Evolutionary conservation across 768 basidiomycete genomes (phyloP).

Genomic region (Cyclocybe aegerita): DNA sequence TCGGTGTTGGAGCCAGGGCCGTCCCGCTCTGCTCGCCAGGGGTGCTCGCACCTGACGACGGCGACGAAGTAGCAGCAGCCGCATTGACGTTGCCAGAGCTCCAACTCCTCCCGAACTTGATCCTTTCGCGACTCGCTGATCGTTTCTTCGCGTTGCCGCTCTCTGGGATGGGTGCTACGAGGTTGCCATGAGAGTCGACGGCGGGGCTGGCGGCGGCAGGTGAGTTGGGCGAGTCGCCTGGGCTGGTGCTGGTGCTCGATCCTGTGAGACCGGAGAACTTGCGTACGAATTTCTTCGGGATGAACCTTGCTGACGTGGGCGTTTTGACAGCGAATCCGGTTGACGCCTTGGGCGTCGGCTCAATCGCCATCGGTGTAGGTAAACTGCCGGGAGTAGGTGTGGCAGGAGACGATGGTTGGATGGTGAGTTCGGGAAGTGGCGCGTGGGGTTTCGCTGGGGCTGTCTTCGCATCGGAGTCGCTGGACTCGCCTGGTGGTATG

Average conservation of each 20-base stretch:
- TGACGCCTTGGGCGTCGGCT: constrained; percentile 17
- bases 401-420: constrained; percentile 20
- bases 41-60: constrained; percentile 9
- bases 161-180: constrained; percentile 2
- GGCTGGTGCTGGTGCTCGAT: neutral
- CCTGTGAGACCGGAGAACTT: constrained; percentile 20
- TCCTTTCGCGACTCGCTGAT: constrained; percentile 20
- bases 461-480: constrained; percentile 3
- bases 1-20: neutral
- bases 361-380: constrained; percentile 14
- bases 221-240: constrained; percentile 8
- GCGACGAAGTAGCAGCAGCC: constrained; percentile 8
- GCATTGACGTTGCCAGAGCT: constrained; percentile 14
- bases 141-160: constrained; percentile 9
- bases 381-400: constrained; percentile 18
- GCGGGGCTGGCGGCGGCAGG: constrained; percentile 7
- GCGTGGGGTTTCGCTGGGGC: constrained; percentile 7
- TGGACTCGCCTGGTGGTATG: constrained; percentile 15
- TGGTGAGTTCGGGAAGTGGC: constrained; percentile 17
- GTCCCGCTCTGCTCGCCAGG: constrained; percentile 1
- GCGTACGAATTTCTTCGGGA: constrained; percentile 22
- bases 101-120: constrained; percentile 27
- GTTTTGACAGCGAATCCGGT: constrained; percentile 14
- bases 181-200: constrained; percentile 11
- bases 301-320: constrained; percentile 14